phyloP scores from a whole-genome alignment of 805 yeast species.

The Wickerhamomyces silvicola region DNA sequence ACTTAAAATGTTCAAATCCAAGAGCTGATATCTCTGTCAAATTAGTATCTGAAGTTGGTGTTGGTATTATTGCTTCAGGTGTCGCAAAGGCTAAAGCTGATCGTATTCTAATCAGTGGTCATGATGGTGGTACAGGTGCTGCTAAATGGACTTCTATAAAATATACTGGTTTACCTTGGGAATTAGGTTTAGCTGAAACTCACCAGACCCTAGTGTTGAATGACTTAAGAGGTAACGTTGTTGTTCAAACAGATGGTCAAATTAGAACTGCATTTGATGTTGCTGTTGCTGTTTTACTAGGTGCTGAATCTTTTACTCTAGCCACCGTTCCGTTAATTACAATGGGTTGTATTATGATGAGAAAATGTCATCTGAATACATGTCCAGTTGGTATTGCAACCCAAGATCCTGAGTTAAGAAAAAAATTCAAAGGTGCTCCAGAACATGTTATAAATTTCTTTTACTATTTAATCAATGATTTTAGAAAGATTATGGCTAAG shows the following conservation, averaged over 20 bases:
- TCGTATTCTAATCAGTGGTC: constrained; percentile 91
- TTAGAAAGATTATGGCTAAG: constrained; percentile 88
- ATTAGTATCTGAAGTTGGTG: constrained; percentile 97
- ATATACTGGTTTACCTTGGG: constrained; percentile 98
- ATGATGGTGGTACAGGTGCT: constrained; percentile 99
- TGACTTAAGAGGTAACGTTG: constrained; percentile 92
- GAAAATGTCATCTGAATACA: constrained; percentile 88
- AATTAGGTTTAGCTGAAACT: constrained; percentile 94
- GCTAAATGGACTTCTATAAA: constrained; percentile 96
- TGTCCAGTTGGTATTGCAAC: constrained; percentile 99
- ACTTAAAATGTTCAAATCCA: constrained; percentile 94
- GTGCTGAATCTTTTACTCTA: constrained; percentile 98
- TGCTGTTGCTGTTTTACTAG: constrained; percentile 90
- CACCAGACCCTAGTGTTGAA: constrained; percentile 95
- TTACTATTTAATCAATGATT: constrained; percentile 88
- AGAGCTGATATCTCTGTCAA: constrained; percentile 95
- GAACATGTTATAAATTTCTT: constrained; percentile 98
- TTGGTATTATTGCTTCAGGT: constrained; percentile 98
- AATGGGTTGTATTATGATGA: constrained; percentile 95
- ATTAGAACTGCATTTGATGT: constrained; percentile 94
- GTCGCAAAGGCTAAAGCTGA: constrained; percentile 99
- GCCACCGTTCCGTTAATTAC: constrained; percentile 97
- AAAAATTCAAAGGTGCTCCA: constrained; percentile 92
- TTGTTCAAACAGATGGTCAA: constrained; percentile 98
- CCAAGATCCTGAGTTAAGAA: constrained; percentile 90